These are phyloP conservation scores for Fusarium pseudonygamai DNA, from an alignment of 2,329 filamentous ascomycete genomes.

Conservation along the genomic window DNA sequence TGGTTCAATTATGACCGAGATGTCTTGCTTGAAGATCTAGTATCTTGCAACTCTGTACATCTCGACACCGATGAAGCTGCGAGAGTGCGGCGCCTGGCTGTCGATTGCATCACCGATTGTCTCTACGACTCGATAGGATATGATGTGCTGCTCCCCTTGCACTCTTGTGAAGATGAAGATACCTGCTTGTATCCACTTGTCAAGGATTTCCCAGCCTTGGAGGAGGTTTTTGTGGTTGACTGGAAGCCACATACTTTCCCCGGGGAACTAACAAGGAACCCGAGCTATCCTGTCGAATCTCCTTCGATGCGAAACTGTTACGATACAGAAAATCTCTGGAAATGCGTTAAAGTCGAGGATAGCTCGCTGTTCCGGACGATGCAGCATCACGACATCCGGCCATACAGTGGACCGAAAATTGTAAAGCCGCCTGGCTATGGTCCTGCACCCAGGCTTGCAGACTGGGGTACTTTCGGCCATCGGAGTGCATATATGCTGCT, in stretches of 20 bases:
- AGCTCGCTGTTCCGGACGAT: background rate
- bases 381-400: background rate
- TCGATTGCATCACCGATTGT: background rate
- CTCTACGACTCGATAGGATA: background rate
- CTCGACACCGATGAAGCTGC: background rate
- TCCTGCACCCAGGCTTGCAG: background rate
- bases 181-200: background rate
- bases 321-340: background rate
- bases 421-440: no score
- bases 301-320: background rate
- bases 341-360: background rate
- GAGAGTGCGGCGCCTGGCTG: background rate
- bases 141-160: background rate
- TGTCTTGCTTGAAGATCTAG: background rate
- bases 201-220: background rate
- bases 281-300: background rate
- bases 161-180: background rate
- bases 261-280: background rate
- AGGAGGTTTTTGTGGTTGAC: background rate
- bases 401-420: background rate
- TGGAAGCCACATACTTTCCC: background rate
- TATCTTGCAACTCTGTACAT: rapidly evolving
- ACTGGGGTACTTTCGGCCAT: background rate
- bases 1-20: background rate
- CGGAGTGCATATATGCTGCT: background rate